Conservation (phyloP, 768 basidiomycete genomes). For the Tulasnella sp. region DNA sequence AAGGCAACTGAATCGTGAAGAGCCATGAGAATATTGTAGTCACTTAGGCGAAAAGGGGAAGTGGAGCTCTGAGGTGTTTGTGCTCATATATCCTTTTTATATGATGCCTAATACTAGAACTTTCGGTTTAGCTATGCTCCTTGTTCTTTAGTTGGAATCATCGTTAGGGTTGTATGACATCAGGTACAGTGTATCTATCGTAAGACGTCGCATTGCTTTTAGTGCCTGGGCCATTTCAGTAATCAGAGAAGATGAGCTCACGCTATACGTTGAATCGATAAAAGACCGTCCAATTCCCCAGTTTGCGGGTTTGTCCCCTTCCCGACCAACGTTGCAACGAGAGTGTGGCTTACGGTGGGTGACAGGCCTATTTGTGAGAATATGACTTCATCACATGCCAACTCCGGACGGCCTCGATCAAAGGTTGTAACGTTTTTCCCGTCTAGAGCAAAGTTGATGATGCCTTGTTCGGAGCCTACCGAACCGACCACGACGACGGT, state of each 20-base stretch:
- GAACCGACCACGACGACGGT: slow-evolving; percentile 3
- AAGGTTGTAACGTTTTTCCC: background rate
- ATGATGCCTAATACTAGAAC: too few species aligned
- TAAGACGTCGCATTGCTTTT: background rate
- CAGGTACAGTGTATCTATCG: background rate
- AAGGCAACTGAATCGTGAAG: too few species aligned
- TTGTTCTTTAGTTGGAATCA: too few species aligned
- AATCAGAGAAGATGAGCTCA: background rate
- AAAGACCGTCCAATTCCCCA: slow-evolving; percentile 1
- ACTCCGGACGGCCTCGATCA: background rate
- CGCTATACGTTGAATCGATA: background rate
- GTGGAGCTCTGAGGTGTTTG: too few species aligned
- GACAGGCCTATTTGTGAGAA: background rate
- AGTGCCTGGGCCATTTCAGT: background rate
- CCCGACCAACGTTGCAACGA: slow-evolving; percentile 12
- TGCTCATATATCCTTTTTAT: too few species aligned
- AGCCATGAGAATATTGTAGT: background rate
- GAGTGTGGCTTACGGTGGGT: background rate
- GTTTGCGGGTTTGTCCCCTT: background rate
- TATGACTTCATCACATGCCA: background rate
- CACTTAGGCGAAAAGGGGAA: too few species aligned
- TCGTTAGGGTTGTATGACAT: too few species aligned
- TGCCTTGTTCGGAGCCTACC: background rate
- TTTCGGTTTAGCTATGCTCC: too few species aligned
- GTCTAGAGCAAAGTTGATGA: slow-evolving; percentile 22